Percentiles rank a stretch among this genome's conserved stretches.
These are phyloP conservation scores for Tilletia setariae DNA, from an alignment of 1,284 basidiomycete species.

Conservation along the genomic window DNA sequence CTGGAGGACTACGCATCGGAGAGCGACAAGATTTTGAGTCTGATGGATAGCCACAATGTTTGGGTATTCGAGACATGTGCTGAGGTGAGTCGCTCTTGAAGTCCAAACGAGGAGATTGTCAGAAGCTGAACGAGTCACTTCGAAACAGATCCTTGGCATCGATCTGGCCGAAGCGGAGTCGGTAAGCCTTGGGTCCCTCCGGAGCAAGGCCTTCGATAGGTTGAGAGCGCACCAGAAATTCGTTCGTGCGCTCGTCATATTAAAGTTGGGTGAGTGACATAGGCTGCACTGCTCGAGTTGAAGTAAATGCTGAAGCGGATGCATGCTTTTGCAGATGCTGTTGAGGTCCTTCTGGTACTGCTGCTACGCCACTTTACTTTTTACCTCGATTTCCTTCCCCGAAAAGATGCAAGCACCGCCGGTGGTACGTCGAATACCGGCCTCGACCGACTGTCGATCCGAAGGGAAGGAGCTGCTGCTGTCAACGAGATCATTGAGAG, in stretches of 20 bases:
- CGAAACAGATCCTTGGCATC: constrained; percentile 31
- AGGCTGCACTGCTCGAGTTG: too few species aligned
- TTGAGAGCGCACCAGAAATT: constrained; percentile 64
- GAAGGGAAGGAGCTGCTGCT: constrained; percentile 35
- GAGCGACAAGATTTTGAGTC: constrained; percentile 67
- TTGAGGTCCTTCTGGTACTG: constrained; percentile 78
- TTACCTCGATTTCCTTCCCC: constrained; percentile 54
- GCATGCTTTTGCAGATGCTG: constrained; percentile 60
- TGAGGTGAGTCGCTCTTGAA: constrained; percentile 59
- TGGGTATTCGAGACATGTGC: constrained; percentile 66
- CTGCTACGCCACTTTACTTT: constrained; percentile 76
- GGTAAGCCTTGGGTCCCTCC: constrained; percentile 26
- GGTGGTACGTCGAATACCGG: constrained; percentile 20
- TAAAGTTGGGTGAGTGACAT: constrained; percentile 61
- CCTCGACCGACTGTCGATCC: constrained; percentile 29
- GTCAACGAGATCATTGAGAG: constrained; percentile 12
- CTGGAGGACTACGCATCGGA: constrained; percentile 66
- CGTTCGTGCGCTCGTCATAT: constrained; percentile 58
- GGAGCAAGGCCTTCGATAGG: constrained; percentile 59
- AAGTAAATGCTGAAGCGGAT: too few species aligned
- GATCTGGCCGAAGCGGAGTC: constrained; percentile 25
- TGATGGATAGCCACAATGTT: constrained; percentile 69
- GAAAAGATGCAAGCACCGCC: constrained; percentile 4
- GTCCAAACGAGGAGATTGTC: not conserved
- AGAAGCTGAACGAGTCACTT: too few species aligned